These are phyloP conservation scores for Desmodesmus armatus DNA, from an alignment of 139 green algal species.

Conservation along the genomic window DNA sequence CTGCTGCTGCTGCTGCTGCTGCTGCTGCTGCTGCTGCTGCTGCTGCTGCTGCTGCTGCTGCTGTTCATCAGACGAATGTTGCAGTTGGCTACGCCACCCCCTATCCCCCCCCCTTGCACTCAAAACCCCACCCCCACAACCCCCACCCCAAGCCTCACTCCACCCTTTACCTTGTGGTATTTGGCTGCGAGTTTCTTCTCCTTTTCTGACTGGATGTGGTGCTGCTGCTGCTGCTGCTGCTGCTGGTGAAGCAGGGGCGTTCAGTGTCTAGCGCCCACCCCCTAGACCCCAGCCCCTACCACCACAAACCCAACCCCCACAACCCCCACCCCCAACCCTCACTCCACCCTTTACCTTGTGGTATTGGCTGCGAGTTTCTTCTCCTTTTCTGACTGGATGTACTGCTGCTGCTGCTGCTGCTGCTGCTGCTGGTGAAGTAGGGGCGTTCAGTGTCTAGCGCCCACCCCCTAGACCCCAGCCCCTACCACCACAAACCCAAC, in stretches of 20 bases:
- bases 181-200: conserved; percentile 72
- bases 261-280: not conserved
- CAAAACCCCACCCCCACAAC: not conserved
- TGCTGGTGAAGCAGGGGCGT: conserved; percentile 8
- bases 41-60: not conserved
- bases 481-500: too few relatives aligned
- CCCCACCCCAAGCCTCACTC: not conserved
- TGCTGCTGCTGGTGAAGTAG: not conserved
- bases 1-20: not conserved
- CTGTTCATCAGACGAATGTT: not conserved
- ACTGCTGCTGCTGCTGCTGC: too few relatives aligned
- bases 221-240: conserved; percentile 49
- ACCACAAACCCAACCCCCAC: not conserved
- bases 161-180: conserved; percentile 81
- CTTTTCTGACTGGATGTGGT: conserved; percentile 54
- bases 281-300: not conserved
- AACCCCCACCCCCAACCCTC: too few relatives aligned
- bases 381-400: not conserved
- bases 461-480: not conserved
- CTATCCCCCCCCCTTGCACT: too few relatives aligned
- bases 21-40: not conserved
- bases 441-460: not conserved
- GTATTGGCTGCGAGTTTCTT: not conserved
- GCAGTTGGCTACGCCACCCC: not conserved
- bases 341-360: too few relatives aligned